Base-by-base conservation (phyloP, 169 alveolate genomes). In the Plasmodium gonderi region DNA sequence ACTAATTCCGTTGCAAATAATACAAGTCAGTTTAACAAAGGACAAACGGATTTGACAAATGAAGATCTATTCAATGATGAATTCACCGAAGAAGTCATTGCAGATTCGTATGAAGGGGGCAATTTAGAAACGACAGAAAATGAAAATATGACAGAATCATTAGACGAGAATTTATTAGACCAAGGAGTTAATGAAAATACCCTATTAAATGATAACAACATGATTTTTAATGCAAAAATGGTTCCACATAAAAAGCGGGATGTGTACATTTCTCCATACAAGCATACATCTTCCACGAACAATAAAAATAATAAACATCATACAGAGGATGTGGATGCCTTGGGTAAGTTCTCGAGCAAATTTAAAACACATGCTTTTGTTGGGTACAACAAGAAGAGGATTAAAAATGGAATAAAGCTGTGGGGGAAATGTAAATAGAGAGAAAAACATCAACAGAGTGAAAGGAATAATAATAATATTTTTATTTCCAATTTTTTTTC, bases 161-260 rank as follows among this genome's bases (percentile, higher is more conserved):
- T 79, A 1, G 81, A 82, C 40, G 76, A 44, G 8, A 26, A 44
- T 0, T 40, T 82, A 33, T 23, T 42, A 8, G 91, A 82, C 60
- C 91, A 67, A 69, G 91, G 82, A 82, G 38, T 44, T 20, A 82
- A 82, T 68, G 91, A 82, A 68, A 33, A 82, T 29, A 82, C 47
- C 20, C 60, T 82, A 42, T 65, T 85, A 20, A 76, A 85, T 29
- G 67, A 51, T 74, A 75, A 85, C 74, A 60, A 42, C 12, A 38
- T 64, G 44, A 31, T 76, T 17, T 49, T 17, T 44, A 40, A 74
- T 64, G 47, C 40, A 3, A 75, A 72, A n/a, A 49, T 75, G 42
- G 72, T 85, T 42, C 87, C 85, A 36, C 87, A 85, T 36, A 72
- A 74, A 45, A 85, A 36, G 67, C 47, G 83, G 74, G 91, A 90